phyloP scores from a whole-genome alignment of 768 basidiomycete genomes.

The Trametes elegans region DNA sequence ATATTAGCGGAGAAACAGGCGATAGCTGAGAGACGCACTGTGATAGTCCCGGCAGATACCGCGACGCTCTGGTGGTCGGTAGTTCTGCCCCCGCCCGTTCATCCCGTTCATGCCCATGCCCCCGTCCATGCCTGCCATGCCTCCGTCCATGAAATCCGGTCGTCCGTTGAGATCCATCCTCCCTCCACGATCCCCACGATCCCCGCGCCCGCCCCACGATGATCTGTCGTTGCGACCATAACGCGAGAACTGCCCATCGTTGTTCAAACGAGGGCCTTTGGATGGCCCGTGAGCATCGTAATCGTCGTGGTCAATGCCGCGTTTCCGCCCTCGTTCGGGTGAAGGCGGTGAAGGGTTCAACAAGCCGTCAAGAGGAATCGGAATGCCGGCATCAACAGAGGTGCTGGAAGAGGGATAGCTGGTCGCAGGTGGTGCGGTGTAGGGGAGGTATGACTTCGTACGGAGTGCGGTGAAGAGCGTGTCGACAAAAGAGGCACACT shows the following conservation, averaged over 20 bases:
- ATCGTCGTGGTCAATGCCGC: slow-evolving; percentile 61
- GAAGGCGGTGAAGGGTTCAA: slow-evolving; percentile 45
- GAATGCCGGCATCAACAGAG: slow-evolving; percentile 62
- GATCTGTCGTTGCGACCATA: slow-evolving; percentile 44
- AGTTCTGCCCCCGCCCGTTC: slow-evolving; percentile 53
- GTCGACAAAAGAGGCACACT: slow-evolving; percentile 77
- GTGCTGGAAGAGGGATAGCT: slow-evolving; percentile 37
- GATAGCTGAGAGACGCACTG: slow-evolving; percentile 78
- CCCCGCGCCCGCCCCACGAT: slow-evolving; percentile 41
- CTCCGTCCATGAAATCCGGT: slow-evolving; percentile 31
- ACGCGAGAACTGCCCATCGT: slow-evolving; percentile 67
- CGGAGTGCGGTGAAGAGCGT: slow-evolving; percentile 82
- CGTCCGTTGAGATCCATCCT: slow-evolving; percentile 31
- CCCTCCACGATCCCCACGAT: slow-evolving; percentile 33
- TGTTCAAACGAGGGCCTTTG: slow-evolving; percentile 69
- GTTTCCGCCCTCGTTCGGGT: slow-evolving; percentile 61
- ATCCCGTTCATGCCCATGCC: slow-evolving; percentile 25
- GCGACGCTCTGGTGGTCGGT: slow-evolving; percentile 69
- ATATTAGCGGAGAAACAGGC: slow-evolving; percentile 1
- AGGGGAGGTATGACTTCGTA: slow-evolving; percentile 83
- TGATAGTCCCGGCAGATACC: slow-evolving; percentile 91
- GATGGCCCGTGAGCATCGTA: slow-evolving; percentile 57
- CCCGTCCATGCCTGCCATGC: slow-evolving; percentile 32
- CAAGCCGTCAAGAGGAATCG: slow-evolving; percentile 72
- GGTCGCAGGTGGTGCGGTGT: slow-evolving; percentile 46